Conservation (phyloP, 2,329 filamentous ascomycete species). For the Coleophoma cylindrospora region DNA sequence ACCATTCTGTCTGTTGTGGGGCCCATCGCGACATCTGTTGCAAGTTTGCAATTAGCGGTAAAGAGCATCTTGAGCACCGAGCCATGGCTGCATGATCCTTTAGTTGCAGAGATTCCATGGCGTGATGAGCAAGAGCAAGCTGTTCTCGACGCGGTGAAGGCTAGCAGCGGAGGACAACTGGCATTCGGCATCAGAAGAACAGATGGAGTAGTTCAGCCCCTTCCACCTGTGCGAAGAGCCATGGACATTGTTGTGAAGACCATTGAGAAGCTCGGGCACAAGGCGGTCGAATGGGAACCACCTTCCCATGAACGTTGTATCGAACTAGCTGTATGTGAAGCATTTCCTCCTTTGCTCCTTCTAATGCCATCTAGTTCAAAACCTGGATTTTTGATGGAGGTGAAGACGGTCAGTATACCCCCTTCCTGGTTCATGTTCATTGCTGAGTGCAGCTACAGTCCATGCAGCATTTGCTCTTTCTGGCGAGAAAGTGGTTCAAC, state of each 20-base stretch:
- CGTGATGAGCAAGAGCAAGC: slow-evolving; percentile 36
- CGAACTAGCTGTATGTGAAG: slow-evolving; percentile 33
- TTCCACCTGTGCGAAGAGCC: slow-evolving; percentile 53
- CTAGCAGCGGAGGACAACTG: slow-evolving; percentile 31
- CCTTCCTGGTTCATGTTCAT: neutral
- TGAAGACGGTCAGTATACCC: slow-evolving; percentile 29
- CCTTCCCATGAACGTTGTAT: slow-evolving; percentile 38
- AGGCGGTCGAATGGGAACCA: slow-evolving; percentile 54
- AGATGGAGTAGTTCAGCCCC: slow-evolving; percentile 44
- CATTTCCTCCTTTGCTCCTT: slow-evolving; percentile 16
- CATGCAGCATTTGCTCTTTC: slow-evolving; percentile 45
- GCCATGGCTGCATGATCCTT: slow-evolving; percentile 64
- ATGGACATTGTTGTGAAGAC: slow-evolving; percentile 44
- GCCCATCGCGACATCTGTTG: slow-evolving; percentile 51
- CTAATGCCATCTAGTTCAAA: slow-evolving; percentile 15
- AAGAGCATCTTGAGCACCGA: slow-evolving; percentile 49
- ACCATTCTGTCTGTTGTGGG: slow-evolving; percentile 58
- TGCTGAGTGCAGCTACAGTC: slow-evolving; percentile 19
- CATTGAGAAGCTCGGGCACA: slow-evolving; percentile 47
- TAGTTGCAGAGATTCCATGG: slow-evolving; percentile 63
- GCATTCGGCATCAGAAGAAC: slow-evolving; percentile 48
- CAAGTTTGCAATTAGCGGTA: slow-evolving; percentile 48
- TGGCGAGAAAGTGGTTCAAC: slow-evolving; percentile 41
- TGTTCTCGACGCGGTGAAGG: slow-evolving; percentile 32
- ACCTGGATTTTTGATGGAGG: slow-evolving; percentile 43